Evolutionary conservation across 768 basidiomycete genomes (phyloP).

Genomic region (Boletellus ananiceps): DNA sequence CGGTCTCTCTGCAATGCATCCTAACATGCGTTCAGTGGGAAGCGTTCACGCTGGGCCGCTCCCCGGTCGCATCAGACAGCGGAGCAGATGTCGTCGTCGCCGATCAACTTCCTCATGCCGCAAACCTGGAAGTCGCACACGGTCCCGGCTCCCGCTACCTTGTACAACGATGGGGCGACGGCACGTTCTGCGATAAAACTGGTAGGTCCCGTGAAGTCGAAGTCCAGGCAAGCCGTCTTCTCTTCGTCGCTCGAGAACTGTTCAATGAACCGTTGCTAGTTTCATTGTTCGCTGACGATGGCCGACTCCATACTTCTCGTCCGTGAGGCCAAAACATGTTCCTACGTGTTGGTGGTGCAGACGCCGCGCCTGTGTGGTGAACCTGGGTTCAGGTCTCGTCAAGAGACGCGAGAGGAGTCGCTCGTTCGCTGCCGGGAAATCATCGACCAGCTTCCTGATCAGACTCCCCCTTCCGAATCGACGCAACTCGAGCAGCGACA

Average conservation of each 20-base stretch:
- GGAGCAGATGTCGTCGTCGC: slow-evolving; percentile 63
- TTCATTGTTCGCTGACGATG: slow-evolving; percentile 94
- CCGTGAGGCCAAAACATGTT: slow-evolving; percentile 91
- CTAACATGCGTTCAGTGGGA: slow-evolving; percentile 51
- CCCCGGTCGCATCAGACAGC: slow-evolving; percentile 54
- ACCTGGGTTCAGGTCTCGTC: slow-evolving; percentile 82
- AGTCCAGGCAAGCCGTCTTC: slow-evolving; percentile 67
- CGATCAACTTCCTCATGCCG: slow-evolving; percentile 58
- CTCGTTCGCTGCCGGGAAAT: slow-evolving; percentile 79
- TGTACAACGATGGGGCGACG: slow-evolving; percentile 87
- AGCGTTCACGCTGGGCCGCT: slow-evolving; percentile 73
- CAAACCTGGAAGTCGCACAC: slow-evolving; percentile 72
- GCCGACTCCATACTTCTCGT: slow-evolving; percentile 87
- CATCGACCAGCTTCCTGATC: slow-evolving; percentile 31
- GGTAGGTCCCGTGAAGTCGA: slow-evolving; percentile 85
- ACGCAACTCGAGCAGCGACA: slow-evolving; percentile 30
- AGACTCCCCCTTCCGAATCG: slow-evolving; percentile 21
- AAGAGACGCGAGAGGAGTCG: slow-evolving; percentile 61
- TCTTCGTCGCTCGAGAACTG: slow-evolving; percentile 1
- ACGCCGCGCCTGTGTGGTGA: slow-evolving; percentile 92
- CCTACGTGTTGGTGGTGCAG: slow-evolving; percentile 90
- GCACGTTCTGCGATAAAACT: slow-evolving; percentile 91
- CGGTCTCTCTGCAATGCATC: slow-evolving; percentile 19
- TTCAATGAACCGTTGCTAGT: slow-evolving; percentile 41
- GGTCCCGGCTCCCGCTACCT: slow-evolving; percentile 85